Evolutionary conservation across 1,139 yeast genomes (phyloP), one percentile per base, ranked within the genome.

Genomic region (Hemisphaericaspora lyxosophila): DNA sequence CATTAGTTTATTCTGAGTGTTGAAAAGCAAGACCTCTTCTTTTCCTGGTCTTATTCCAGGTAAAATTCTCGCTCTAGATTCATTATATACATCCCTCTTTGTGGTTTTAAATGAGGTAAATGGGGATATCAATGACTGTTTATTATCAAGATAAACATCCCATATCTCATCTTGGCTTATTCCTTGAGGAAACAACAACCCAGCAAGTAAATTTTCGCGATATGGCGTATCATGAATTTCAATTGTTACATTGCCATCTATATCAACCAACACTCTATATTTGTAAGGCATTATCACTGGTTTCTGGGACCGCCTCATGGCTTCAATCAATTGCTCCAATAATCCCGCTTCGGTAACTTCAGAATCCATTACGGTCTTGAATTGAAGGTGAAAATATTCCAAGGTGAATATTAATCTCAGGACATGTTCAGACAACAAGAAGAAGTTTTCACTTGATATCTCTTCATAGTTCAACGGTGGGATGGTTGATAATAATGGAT

Each of bases 51-150:
- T 52, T 11, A 44, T 39, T 5, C 70, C 69, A 2, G 75, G 70
- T 15, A 65, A 49, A n/a, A 60, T 44, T 38, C 85, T 63, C 2
- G 57, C 57, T 41, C 97, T 66, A 0, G 96, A 84, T 3, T 57
- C 67, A 31, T 67, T 72, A 57, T 90, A 90, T 35, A 71, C 78
- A 2, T 67, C 67, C 45, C 98, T 69, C 24, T 70, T 64, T 0
- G 97, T 87, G 0, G 97, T 92, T 56, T 92, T 92, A 65, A 90
- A 85, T 3, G 95, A 83, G 0, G 96, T 88, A 57, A 85, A 87
- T 2, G 90, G 87, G 0, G 94, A 79, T 0, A 79, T 73, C 37
- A 74, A 53, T 0, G 78, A 71, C 3, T 78, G 65, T 27, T 71
- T 60, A 0, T 68, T 52, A 55, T 86, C 94, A 5, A 88, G 53